Percentiles rank a stretch among this genome's conserved stretches.
Conservation (phyloP, 495 filamentous ascomycete species). For the Penicillium canariense region DNA sequence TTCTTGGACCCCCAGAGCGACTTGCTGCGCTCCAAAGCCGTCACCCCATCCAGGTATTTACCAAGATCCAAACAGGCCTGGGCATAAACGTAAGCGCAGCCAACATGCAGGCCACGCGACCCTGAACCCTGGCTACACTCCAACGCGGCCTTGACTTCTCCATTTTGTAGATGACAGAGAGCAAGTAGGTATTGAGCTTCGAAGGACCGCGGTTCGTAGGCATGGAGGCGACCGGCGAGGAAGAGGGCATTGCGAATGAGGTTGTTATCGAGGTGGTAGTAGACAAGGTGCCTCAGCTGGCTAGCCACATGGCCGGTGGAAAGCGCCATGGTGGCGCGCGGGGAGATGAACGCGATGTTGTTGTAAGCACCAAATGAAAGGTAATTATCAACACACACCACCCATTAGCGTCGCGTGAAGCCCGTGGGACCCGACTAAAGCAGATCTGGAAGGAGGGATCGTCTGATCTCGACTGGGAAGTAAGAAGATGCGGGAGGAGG, state of each 20-base stretch:
- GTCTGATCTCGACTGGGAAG: slow-evolving; percentile 13
- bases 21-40: slow-evolving; percentile 73
- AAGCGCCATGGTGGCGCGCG: slow-evolving; percentile 62
- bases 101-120: slow-evolving; percentile 67
- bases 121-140: slow-evolving; percentile 66
- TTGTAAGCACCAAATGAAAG: slow-evolving; percentile 6
- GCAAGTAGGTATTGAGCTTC: slow-evolving; percentile 82
- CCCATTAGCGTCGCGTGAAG: neutral
- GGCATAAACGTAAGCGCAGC: slow-evolving; percentile 88
- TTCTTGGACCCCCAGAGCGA: slow-evolving; percentile 67
- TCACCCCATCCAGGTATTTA: slow-evolving; percentile 73
- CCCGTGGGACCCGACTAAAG: neutral
- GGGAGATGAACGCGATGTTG: slow-evolving; percentile 4
- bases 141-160: slow-evolving; percentile 71
- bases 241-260: slow-evolving; percentile 86
- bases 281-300: slow-evolving; percentile 80
- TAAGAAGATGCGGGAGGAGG: slow-evolving; percentile 5
- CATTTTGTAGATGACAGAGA: slow-evolving; percentile 77
- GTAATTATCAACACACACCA: neutral
- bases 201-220: slow-evolving; percentile 71
- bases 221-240: slow-evolving; percentile 79
- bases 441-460: slow-evolving; percentile 5
- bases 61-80: slow-evolving; percentile 81
- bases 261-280: slow-evolving; percentile 92
- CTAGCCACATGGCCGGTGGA: slow-evolving; percentile 61